Evolutionary conservation across 495 filamentous ascomycete genomes (phyloP).

Genomic region (Daldinia caldariorum): DNA sequence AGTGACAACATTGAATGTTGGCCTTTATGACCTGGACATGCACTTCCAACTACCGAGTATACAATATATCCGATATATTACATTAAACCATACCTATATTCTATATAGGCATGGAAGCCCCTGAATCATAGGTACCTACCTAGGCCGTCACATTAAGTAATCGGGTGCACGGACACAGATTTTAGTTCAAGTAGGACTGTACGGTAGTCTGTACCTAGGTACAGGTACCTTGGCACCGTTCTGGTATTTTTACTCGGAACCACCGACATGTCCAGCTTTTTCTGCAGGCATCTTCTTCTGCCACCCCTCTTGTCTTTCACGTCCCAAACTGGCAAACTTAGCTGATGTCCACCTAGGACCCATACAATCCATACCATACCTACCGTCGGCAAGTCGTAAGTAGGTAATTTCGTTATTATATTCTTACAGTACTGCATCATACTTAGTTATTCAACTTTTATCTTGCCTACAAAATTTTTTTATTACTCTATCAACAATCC

Average conservation of each 20-base stretch:
- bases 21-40: background rate
- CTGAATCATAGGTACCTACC: background rate
- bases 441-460: background rate
- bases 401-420: slow-evolving; percentile 13
- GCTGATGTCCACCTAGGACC: slow-evolving; percentile 18
- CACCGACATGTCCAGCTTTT: slow-evolving; percentile 28
- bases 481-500: background rate
- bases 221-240: background rate
- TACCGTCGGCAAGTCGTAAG: slow-evolving; percentile 16
- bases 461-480: background rate
- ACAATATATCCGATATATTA: no score
- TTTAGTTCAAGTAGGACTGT: no score
- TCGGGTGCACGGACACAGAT: background rate
- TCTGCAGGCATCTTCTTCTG: slow-evolving; percentile 28
- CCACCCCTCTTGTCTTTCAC: slow-evolving; percentile 34
- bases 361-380: no score
- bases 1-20: no score
- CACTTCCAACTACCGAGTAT: no score
- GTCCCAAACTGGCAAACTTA: slow-evolving; percentile 3
- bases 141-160: background rate
- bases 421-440: background rate
- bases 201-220: no score
- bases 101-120: no score
- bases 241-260: slow-evolving; percentile 21
- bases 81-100: no score